phyloP scores from a whole-genome alignment of 1,284 basidiomycete genomes.

The Gymnopus androsaceus region DNA sequence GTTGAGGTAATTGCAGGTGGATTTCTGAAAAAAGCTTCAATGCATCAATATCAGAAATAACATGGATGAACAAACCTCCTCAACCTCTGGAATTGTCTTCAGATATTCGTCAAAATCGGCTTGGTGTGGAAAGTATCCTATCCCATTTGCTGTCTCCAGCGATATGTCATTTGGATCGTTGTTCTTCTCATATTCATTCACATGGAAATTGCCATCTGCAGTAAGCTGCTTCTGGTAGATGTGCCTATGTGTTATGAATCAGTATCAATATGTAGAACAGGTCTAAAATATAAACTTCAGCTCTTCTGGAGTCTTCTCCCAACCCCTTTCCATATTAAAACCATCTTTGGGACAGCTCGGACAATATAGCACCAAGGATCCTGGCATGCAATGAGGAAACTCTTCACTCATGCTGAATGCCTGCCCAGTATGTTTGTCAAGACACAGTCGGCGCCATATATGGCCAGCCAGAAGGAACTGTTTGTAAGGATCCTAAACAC shows the following conservation, averaged over 20 bases:
- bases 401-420: constrained; percentile 26
- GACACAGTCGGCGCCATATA: constrained; percentile 24
- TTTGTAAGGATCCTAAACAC: constrained; percentile 21
- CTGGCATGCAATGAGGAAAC: constrained; percentile 19
- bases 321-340: constrained; percentile 23
- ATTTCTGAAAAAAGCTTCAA: constrained; percentile 20
- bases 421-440: constrained; percentile 27
- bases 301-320: neutral
- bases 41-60: neutral
- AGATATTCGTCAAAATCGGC: neutral
- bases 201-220: neutral
- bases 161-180: neutral
- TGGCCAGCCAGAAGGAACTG: constrained; percentile 27
- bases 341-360: constrained; percentile 21
- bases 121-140: neutral
- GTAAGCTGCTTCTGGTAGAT: neutral
- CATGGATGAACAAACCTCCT: neutral
- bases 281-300: neutral
- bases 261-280: neutral
- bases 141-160: neutral
- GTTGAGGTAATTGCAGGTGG: constrained; percentile 14
- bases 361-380: constrained; percentile 24
- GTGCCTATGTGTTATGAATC: neutral
- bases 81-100: constrained; percentile 4
- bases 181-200: neutral